phyloP scores from a whole-genome alignment of 495 filamentous ascomycete genomes.

The Aspergillus campestris region DNA sequence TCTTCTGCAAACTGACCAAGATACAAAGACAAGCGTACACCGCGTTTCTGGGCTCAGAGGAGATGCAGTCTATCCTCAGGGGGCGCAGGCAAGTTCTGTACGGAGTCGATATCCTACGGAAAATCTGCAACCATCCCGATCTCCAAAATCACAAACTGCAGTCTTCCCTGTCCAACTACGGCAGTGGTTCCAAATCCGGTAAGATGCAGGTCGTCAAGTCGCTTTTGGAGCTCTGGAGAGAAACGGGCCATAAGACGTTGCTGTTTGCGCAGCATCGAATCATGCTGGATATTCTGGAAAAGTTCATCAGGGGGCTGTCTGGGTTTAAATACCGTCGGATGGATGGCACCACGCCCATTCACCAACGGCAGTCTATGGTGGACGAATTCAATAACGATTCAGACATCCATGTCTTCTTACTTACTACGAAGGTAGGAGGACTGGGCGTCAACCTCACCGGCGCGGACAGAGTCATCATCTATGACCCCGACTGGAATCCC shows the following conservation, averaged over 20 bases:
- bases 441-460: slow-evolving; percentile 91
- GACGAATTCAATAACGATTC: slow-evolving; percentile 83
- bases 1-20: slow-evolving; percentile 86
- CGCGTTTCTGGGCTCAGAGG: slow-evolving; percentile 69
- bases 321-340: slow-evolving; percentile 77
- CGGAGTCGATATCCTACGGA: slow-evolving; percentile 84
- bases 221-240: slow-evolving; percentile 77
- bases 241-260: slow-evolving; percentile 79
- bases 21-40: slow-evolving; percentile 69
- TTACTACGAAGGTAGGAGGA: slow-evolving; percentile 92
- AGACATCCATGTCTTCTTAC: slow-evolving; percentile 75
- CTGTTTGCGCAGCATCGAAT: slow-evolving; percentile 86
- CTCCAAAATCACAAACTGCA: slow-evolving; percentile 57
- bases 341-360: slow-evolving; percentile 85
- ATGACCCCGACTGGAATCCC: slow-evolving; percentile 96
- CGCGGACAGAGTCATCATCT: slow-evolving; percentile 93
- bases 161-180: slow-evolving; percentile 58
- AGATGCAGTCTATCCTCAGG: slow-evolving; percentile 68
- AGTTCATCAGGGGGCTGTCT: slow-evolving; percentile 55
- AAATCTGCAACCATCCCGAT: slow-evolving; percentile 97
- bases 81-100: slow-evolving; percentile 71
- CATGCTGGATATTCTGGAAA: slow-evolving; percentile 89
- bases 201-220: slow-evolving; percentile 92
- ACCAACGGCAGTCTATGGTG: slow-evolving; percentile 71
- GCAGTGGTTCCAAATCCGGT: slow-evolving; percentile 64